Conservation (phyloP, 2,329 filamentous ascomycete genomes). For the Colletotrichum cuscutae region DNA sequence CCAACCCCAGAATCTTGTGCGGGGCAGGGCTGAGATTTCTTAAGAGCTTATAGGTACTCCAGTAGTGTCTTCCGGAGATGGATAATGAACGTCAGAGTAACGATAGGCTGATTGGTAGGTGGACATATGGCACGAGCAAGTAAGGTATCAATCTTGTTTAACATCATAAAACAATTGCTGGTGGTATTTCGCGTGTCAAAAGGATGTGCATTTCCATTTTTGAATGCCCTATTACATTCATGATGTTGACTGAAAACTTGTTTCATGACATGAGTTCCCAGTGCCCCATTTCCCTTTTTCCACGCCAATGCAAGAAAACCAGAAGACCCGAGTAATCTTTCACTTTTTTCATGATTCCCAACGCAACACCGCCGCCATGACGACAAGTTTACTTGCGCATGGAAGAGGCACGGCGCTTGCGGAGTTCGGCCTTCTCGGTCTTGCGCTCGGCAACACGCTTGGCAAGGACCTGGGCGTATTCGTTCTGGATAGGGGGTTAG, state of each 20-base stretch:
- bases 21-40: background rate
- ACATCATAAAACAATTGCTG: constrained; percentile 26
- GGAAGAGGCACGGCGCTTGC: constrained; percentile 97
- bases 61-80: too few relatives aligned
- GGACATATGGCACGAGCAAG: background rate
- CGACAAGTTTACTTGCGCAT: constrained; percentile 80
- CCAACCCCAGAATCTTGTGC: background rate
- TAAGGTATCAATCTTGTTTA: background rate
- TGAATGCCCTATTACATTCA: constrained; percentile 52
- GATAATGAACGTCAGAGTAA: too few relatives aligned
- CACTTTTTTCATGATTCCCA: constrained; percentile 43
- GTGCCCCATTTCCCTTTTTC: constrained; percentile 40
- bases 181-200: constrained; percentile 38
- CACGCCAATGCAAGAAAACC: constrained; percentile 55
- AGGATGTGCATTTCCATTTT: constrained; percentile 45
- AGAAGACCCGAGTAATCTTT: constrained; percentile 46
- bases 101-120: background rate
- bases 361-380: constrained; percentile 19
- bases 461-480: constrained; percentile 95
- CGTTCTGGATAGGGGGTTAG: constrained; percentile 73
- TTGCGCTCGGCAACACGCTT: constrained; percentile 98
- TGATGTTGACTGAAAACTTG: constrained; percentile 35
- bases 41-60: background rate
- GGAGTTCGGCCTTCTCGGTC: constrained; percentile 89
- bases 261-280: constrained; percentile 1